A percentile compares a stretch with the other conserved stretches of the same genome.
These are phyloP conservation scores for Calycina marina DNA, from an alignment of 2,329 filamentous ascomycete genomes.

Conservation along the genomic window DNA sequence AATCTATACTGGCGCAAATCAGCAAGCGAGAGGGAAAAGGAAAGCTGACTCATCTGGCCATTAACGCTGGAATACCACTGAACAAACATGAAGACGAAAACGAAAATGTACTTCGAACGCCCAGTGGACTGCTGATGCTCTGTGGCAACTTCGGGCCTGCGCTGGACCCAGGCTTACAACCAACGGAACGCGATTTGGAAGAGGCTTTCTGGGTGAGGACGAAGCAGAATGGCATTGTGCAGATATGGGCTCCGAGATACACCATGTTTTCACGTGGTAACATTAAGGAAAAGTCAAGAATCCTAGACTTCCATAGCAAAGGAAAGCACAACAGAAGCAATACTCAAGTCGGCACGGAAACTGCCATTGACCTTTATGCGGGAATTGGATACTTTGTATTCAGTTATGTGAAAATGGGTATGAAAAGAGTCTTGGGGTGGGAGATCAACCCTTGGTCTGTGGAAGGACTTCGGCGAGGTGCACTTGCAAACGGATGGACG, in stretches of 20 bases:
- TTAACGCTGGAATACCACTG: conserved; percentile 47
- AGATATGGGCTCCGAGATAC: conserved; percentile 78
- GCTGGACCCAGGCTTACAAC: conserved; percentile 4
- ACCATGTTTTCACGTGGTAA: conserved; percentile 95
- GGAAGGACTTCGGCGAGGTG: conserved; percentile 67
- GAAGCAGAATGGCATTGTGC: conserved; percentile 63
- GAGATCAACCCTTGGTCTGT: conserved; percentile 83
- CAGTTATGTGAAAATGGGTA: conserved; percentile 58
- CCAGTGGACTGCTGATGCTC: conserved; percentile 53
- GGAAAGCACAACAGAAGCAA: conserved; percentile 3
- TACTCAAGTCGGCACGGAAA: conserved; percentile 3
- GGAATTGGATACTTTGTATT: conserved; percentile 94
- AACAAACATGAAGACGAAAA: conserved; percentile 9
- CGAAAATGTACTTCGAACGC: conserved; percentile 62
- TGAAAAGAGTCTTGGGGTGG: conserved; percentile 64
- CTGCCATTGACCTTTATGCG: conserved; percentile 69
- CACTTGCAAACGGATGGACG: conserved; percentile 51
- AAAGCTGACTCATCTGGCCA: conserved; percentile 39
- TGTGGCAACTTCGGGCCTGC: conserved; percentile 59
- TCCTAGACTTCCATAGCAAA: conserved; percentile 38
- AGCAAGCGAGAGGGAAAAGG: conserved; percentile 26
- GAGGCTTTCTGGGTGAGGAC: conserved; percentile 65
- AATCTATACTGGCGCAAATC: conserved; percentile 31
- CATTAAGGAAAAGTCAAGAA: conserved; percentile 70
- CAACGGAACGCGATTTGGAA: conserved; percentile 37